Conservation (phyloP, 2,329 filamentous ascomycete genomes). For the Orbilia blumenaviensis region DNA sequence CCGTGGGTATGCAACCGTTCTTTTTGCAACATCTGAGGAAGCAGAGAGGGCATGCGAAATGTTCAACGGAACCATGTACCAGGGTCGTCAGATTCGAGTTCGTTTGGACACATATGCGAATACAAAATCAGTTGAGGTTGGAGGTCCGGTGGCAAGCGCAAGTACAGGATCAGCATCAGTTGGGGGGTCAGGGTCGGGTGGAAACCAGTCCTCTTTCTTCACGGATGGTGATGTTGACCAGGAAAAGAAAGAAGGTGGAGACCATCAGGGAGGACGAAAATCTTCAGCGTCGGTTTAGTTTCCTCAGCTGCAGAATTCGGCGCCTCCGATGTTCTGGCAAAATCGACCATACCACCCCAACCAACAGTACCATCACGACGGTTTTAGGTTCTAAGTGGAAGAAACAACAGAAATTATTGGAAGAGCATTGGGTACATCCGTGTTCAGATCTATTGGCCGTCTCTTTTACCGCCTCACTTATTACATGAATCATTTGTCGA, state of each 20-base stretch:
- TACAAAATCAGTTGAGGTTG: conserved; percentile 31
- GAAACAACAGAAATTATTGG: neutral
- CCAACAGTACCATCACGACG: conserved; percentile 7
- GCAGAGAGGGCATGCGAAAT: conserved; percentile 55
- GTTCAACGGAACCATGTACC: conserved; percentile 55
- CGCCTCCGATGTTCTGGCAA: conserved; percentile 16
- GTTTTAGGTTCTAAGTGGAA: neutral
- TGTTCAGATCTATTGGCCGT: neutral
- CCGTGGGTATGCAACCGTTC: conserved; percentile 56
- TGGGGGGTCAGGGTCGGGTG: conserved; percentile 46
- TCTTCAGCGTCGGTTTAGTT: conserved; percentile 51
- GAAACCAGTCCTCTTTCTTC: conserved; percentile 47
- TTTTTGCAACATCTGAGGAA: conserved; percentile 54
- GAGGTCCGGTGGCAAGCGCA: conserved; percentile 12
- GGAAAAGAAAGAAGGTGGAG: conserved; percentile 24
- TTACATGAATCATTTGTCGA: neutral
- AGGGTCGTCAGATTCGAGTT: conserved; percentile 55
- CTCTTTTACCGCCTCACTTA: neutral
- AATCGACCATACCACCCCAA: conserved; percentile 1
- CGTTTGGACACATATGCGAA: conserved; percentile 53
- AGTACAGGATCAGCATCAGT: conserved; percentile 35
- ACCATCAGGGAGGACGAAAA: conserved; percentile 28
- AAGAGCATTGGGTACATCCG: neutral
- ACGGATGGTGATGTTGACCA: conserved; percentile 41
- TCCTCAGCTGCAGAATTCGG: conserved; percentile 4